Evolutionary conservation across 257 asterid species (phyloP).

Genomic region (Solanum verrucosum): DNA sequence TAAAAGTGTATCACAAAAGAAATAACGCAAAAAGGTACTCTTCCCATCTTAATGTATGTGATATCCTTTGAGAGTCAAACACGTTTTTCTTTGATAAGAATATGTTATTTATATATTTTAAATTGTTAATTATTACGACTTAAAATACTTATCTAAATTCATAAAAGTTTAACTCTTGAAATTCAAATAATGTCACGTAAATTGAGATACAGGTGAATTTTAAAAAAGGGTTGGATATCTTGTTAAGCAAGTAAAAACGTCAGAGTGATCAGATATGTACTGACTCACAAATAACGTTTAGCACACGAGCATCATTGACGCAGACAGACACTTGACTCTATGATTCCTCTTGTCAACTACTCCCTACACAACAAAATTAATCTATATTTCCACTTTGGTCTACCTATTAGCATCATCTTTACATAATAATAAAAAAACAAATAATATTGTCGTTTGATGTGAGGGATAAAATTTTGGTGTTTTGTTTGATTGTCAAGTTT

Average conservation of each 20-base stretch:
- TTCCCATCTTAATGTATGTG: no score
- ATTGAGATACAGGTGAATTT: neutral
- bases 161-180: fast-evolving
- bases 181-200: neutral
- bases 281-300: neutral
- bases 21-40: no score
- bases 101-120: no score
- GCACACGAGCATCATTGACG: neutral
- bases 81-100: fast-evolving
- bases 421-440: no score
- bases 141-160: fast-evolving
- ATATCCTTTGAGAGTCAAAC: no score
- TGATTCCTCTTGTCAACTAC: neutral
- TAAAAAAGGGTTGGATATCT: neutral
- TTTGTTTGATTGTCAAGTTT: no score
- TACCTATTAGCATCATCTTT: neutral
- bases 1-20: no score
- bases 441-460: no score
- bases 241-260: neutral
- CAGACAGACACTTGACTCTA: neutral
- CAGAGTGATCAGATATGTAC: neutral
- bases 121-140: no score
- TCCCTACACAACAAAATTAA: neutral
- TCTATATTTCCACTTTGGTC: neutral
- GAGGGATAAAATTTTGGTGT: no score